A percentile compares a stretch with the other conserved stretches of the same genome.
Conservation (phyloP, 345 rosid genomes). For the Cardamine chenopodiifolia region DNA sequence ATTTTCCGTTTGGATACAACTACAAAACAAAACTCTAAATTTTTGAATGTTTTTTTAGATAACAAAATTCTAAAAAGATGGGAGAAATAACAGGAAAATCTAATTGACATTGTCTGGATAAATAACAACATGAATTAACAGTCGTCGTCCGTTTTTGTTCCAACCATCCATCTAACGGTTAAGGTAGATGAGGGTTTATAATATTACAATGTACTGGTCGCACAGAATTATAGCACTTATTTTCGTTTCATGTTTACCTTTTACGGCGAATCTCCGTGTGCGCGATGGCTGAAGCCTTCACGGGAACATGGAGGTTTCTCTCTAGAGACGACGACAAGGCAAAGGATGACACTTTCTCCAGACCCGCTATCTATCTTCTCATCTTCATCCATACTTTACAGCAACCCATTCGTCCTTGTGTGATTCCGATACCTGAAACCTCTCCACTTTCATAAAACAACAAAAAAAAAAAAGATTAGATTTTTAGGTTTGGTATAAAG, state of each 20-base stretch:
- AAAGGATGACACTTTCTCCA: constrained; percentile 29
- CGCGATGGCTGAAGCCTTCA: constrained; percentile 36
- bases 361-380: constrained; percentile 35
- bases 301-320: too few relatives aligned
- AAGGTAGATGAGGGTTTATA: background rate
- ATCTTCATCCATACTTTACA: constrained; percentile 7
- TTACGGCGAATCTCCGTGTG: constrained; percentile 45
- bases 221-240: background rate
- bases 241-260: constrained; percentile 25
- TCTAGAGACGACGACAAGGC: constrained; percentile 36
- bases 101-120: constrained; percentile 24
- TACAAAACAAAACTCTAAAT: background rate
- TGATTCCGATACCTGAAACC: constrained; percentile 13
- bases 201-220: background rate
- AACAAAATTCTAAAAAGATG: background rate
- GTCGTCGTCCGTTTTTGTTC: background rate
- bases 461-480: background rate
- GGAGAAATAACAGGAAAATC: background rate
- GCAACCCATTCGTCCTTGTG: constrained; percentile 18
- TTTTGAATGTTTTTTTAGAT: too few relatives aligned
- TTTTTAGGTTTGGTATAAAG: constrained; percentile 24
- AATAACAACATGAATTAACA: too few relatives aligned
- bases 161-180: constrained; percentile 26
- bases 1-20: background rate
- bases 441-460: background rate